Base-by-base conservation (phyloP, 176 grass and related monocot genomes). In the Tillandsia leiboldiana region DNA sequence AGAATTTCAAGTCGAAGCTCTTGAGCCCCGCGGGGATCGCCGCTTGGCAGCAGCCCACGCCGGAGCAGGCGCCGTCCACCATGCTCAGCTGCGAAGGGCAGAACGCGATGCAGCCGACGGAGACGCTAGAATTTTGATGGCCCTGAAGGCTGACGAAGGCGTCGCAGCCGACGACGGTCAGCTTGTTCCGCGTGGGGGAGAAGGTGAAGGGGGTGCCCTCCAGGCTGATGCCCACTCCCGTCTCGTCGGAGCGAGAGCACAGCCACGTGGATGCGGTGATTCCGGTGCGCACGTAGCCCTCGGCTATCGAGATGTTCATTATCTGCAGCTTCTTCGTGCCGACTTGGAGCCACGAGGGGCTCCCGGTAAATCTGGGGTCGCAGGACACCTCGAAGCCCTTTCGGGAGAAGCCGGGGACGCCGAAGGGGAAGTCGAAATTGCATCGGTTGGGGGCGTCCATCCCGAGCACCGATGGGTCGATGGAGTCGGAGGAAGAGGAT, bases 31-130 rank as follows among this genome's bases (percentile, higher is more conserved):
- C 49, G 0, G 56, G 72, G 11, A 73, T 12, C 3, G 58, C 1
- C 0, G 72, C 72, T 22, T 64, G 72, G 20, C 72, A 73, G 22
- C 72, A 73, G 9, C 58, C 72, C 9, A 64, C n/a, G 10, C 71
- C 71, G n/a, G 57, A 63, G 71, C 71, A 73, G 1, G 42, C 22
- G 9, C 54, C 54, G 1, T 17, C 6, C 14, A 73, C 22, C 1
- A 50, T 3, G n/a, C 11, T 13, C 0, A 12, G 1, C 15, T 1
- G 0, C 0, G n/a, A 26, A 10, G n/a, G 9, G 71, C 71, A 73
- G 47, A 73, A 64, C 33, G 71, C 8, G 17, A 64, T 9, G 28
- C 71, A 73, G 5, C 47, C 58, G 1, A 12, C 15, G 1, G 51
- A 42, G 7, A 10, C 23, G 26, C 18, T 56, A n/a, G 1, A 2